Conservation (phyloP, 1,139 yeast species). For the Spencermartinsiella ligniputridi region DNA sequence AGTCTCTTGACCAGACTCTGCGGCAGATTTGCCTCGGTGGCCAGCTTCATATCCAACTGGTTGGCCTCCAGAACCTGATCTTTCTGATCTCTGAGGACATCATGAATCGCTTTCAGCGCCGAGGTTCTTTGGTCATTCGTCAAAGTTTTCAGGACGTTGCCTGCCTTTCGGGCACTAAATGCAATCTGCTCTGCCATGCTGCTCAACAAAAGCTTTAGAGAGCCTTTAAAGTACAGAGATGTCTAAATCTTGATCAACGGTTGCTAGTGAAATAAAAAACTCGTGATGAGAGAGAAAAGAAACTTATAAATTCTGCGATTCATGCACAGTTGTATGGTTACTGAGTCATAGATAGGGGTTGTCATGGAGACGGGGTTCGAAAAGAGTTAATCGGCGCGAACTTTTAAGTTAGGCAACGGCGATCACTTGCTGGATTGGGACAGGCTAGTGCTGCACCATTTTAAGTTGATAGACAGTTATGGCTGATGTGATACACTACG, state of each 20-base stretch:
- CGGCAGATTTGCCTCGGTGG: constrained; percentile 54
- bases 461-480: too few species aligned
- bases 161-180: constrained; percentile 68
- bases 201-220: too few species aligned
- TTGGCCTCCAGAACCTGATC: constrained; percentile 68
- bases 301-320: too few species aligned
- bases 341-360: too few species aligned
- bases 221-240: not conserved
- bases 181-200: constrained; percentile 78
- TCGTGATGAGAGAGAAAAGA: too few species aligned
- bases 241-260: not conserved
- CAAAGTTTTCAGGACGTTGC: constrained; percentile 73
- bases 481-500: too few species aligned
- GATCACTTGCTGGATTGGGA: too few species aligned
- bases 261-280: not conserved
- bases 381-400: too few species aligned
- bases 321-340: too few species aligned
- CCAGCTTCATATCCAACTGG: constrained; percentile 65
- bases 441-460: too few species aligned
- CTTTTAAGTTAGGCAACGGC: too few species aligned
- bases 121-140: constrained; percentile 65
- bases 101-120: constrained; percentile 70
- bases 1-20: constrained; percentile 74
- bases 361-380: too few species aligned
- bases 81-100: constrained; percentile 56